These are phyloP conservation scores for Tetrapisispora namnaoensis DNA, from an alignment of 805 yeast species.

Conservation along the genomic window DNA sequence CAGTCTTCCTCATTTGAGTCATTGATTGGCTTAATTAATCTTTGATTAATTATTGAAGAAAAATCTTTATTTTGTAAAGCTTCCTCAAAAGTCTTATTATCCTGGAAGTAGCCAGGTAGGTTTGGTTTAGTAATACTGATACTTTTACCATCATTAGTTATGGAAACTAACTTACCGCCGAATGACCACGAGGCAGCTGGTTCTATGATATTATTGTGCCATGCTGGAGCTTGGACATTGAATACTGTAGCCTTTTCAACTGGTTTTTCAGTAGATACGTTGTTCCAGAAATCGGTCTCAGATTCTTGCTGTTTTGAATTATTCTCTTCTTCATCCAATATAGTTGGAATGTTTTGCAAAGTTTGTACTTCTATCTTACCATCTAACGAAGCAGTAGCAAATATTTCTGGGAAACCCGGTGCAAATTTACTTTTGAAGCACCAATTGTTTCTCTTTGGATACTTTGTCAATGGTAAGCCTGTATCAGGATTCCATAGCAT, in stretches of 20 bases:
- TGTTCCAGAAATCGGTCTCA: conserved; percentile 82
- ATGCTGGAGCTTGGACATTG: conserved; percentile 70
- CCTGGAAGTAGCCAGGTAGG: conserved; percentile 28
- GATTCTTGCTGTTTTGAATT: conserved; percentile 26
- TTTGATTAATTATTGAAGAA: conserved; percentile 44
- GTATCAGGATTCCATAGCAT: conserved; percentile 81
- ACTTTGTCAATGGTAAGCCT: conserved; percentile 69
- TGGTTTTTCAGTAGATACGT: conserved; percentile 55
- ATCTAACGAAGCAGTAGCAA: conserved; percentile 83
- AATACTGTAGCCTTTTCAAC: conserved; percentile 63
- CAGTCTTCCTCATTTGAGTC: conserved; percentile 49
- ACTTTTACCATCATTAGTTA: conserved; percentile 34
- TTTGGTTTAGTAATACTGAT: conserved; percentile 32
- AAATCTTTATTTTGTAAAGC: conserved; percentile 53
- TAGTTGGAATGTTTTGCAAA: conserved; percentile 52
- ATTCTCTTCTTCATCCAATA: conserved; percentile 21
- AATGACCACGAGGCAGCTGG: conserved; percentile 74
- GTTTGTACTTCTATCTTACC: conserved; percentile 75
- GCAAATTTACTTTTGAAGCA: conserved; percentile 83
- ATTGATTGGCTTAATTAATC: conserved; percentile 34
- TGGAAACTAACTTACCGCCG: conserved; percentile 77
- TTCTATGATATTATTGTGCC: conserved; percentile 63
- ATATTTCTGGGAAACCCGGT: conserved; percentile 76
- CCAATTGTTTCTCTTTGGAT: conserved; percentile 92
- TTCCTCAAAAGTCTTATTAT: conserved; percentile 36